Evolutionary conservation across 768 basidiomycete genomes (phyloP).

Genomic region (Tephrocybe rancida): DNA sequence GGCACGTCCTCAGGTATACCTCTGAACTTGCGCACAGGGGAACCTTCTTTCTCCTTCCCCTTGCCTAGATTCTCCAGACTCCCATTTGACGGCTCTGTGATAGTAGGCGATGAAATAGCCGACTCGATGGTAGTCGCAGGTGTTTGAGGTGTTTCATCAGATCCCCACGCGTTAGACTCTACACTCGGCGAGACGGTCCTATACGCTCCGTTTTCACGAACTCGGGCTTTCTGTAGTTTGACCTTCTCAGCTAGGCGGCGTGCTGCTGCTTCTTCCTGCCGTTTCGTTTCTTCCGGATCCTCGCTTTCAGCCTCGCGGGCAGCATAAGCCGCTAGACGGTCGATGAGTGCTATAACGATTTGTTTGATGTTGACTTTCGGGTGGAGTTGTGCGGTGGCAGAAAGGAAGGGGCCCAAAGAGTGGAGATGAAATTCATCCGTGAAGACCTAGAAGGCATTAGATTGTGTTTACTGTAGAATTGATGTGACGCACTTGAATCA

Average conservation of each 20-base stretch:
- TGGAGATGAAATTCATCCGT: conserved; percentile 98
- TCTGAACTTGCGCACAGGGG: conserved; percentile 79
- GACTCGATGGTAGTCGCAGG: conserved; percentile 30
- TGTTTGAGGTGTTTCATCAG: conserved; percentile 35
- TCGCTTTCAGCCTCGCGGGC: conserved; percentile 97
- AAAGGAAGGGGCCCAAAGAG: conserved; percentile 93
- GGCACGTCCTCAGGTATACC: conserved; percentile 95
- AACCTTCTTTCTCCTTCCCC: conserved; percentile 63
- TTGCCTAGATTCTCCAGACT: conserved; percentile 36
- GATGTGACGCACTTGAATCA: conserved; percentile 79
- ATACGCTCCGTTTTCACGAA: conserved; percentile 52
- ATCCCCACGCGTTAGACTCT: conserved; percentile 49
- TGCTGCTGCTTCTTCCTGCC: conserved; percentile 92
- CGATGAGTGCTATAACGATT: conserved; percentile 97
- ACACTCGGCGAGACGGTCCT: conserved; percentile 33
- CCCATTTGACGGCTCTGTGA: conserved; percentile 24
- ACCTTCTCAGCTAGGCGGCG: conserved; percentile 87
- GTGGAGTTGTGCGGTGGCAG: conserved; percentile 94
- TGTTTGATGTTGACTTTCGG: conserved; percentile 98
- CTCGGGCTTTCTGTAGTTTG: conserved; percentile 66
- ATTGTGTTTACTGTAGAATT: not conserved
- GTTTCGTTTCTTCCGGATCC: conserved; percentile 91
- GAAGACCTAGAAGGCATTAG: conserved; percentile 69
- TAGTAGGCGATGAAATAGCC: conserved; percentile 27
- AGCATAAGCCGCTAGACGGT: conserved; percentile 93